Percentiles rank a stretch among this genome's conserved stretches.
These are phyloP conservation scores for Solanum hybrid DNA, from an alignment of 305 asterid species.

Conservation along the genomic window DNA sequence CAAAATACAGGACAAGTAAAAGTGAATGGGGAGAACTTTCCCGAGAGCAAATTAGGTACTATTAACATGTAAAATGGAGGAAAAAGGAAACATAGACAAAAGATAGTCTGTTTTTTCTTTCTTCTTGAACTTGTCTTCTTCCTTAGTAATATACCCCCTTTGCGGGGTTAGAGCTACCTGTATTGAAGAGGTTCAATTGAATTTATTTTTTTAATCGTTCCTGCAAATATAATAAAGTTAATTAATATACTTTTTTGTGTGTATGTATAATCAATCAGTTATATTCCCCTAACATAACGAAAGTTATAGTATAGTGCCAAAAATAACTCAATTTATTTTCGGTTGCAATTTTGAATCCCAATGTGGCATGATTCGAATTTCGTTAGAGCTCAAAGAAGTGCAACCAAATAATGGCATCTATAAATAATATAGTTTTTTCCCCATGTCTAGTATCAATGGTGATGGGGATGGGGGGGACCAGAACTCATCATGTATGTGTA, in stretches of 20 bases:
- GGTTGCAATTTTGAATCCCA: neutral
- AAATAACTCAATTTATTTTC: neutral
- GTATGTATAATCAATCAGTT: neutral
- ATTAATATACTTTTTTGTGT: neutral
- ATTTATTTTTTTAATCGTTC: neutral
- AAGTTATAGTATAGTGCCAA: neutral
- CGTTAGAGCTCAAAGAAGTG: neutral
- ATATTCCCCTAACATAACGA: neutral
- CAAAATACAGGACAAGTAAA: neutral
- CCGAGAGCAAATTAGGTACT: neutral
- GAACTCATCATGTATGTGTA: neutral
- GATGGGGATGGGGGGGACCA: constrained; percentile 1
- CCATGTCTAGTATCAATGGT: neutral
- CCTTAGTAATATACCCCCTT: neutral
- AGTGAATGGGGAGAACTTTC: neutral
- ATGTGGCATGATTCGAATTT: neutral
- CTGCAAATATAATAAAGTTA: neutral
- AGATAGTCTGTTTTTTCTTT: neutral
- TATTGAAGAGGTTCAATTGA: neutral
- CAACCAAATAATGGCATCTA: neutral
- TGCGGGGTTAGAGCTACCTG: neutral
- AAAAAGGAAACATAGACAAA: neutral
- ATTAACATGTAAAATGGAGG: neutral
- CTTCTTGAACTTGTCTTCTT: neutral
- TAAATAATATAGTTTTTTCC: neutral